These are phyloP conservation scores for Camellia japonica DNA, from an alignment of 148 eudicot genomes.

Conservation along the genomic window DNA sequence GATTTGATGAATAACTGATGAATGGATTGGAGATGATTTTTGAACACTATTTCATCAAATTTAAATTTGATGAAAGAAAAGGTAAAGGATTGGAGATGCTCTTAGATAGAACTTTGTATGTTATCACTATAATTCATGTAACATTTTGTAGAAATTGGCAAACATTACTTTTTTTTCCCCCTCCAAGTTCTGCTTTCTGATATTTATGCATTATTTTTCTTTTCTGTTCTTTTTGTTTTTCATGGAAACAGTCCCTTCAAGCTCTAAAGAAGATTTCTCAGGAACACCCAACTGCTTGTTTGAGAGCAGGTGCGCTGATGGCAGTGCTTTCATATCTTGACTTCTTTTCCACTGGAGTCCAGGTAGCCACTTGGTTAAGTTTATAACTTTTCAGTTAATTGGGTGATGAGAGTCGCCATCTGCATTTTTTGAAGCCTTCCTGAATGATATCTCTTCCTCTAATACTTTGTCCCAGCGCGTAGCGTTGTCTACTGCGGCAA, in stretches of 20 bases:
- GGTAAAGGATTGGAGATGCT: background rate
- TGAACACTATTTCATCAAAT: no score
- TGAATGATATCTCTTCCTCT: constrained; percentile 11
- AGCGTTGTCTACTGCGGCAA: constrained; percentile 95
- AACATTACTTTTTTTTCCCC: background rate
- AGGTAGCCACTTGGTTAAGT: constrained; percentile 41
- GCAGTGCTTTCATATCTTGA: constrained; percentile 97
- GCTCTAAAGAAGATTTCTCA: constrained; percentile 96
- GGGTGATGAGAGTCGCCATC: background rate
- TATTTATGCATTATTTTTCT: constrained; percentile 1
- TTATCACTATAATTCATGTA: background rate
- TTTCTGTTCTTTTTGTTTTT: background rate
- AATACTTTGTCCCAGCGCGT: constrained; percentile 58
- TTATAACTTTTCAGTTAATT: background rate
- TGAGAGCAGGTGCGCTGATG: constrained; percentile 96
- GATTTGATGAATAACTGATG: no score
- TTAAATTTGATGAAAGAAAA: no score
- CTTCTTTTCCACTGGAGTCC: constrained; percentile 97
- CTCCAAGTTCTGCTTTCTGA: constrained; percentile 4
- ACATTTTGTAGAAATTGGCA: background rate
- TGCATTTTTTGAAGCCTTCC: background rate
- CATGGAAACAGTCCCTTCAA: constrained; percentile 75
- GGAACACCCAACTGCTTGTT: constrained; percentile 97
- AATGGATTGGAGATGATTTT: no score
- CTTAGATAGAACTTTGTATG: background rate